phyloP scores from a whole-genome alignment of 768 basidiomycete species.

The Pulveroboletus sp. region DNA sequence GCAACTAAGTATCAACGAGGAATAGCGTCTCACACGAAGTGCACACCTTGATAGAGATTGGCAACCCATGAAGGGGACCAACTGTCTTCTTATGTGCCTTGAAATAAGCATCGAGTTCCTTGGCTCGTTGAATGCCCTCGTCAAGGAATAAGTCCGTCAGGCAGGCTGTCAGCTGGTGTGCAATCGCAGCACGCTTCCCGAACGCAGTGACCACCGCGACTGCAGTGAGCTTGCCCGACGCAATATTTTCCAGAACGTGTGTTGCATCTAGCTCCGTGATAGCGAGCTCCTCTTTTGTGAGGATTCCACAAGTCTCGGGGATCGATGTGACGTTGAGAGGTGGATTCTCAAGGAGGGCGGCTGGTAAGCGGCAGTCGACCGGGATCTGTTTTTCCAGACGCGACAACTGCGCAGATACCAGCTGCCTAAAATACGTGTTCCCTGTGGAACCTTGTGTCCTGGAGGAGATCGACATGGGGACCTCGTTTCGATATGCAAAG shows the following conservation, averaged over 20 bases:
- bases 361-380: slow-evolving; percentile 11
- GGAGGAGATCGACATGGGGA: slow-evolving; percentile 17
- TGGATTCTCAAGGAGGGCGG: slow-evolving; percentile 15
- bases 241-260: slow-evolving; percentile 26
- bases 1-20: neutral
- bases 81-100: slow-evolving; percentile 34
- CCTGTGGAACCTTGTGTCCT: slow-evolving; percentile 23
- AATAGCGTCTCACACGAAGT: neutral
- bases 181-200: slow-evolving; percentile 48
- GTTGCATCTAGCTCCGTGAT: slow-evolving; percentile 37
- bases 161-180: slow-evolving; percentile 42
- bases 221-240: slow-evolving; percentile 29
- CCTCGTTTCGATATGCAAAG: neutral
- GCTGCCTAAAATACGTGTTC: slow-evolving; percentile 15
- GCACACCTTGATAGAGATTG: slow-evolving; percentile 37
- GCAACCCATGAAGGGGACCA: slow-evolving; percentile 43
- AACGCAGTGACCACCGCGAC: slow-evolving; percentile 41
- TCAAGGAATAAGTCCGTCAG: slow-evolving; percentile 45
- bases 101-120: slow-evolving; percentile 39
- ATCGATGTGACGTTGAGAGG: slow-evolving; percentile 32
- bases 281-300: slow-evolving; percentile 30
- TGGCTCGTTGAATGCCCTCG: slow-evolving; percentile 35
- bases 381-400: slow-evolving; percentile 26
- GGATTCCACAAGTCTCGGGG: slow-evolving; percentile 29
- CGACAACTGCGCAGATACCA: slow-evolving; percentile 15